Base-by-base conservation (phyloP, 1,284 basidiomycete species). In the Tremellales sp. region DNA sequence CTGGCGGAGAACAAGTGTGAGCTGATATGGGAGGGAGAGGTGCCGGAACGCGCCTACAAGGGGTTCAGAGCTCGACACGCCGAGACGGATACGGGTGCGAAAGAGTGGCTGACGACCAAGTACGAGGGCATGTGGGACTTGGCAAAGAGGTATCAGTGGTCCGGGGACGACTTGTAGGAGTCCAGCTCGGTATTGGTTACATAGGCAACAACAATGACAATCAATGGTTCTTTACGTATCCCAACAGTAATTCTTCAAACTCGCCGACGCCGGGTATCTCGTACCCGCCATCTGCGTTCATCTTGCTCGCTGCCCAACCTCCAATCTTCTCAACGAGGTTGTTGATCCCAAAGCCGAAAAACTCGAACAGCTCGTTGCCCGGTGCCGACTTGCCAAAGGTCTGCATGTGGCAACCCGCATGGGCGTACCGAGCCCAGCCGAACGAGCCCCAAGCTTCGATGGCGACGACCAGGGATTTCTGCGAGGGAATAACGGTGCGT, bases 61-160 rank as follows among this genome's bases (percentile, higher is more conserved):
- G 78, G 77, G 42, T 93, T 95, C 74, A 86, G 85, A 63, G 83
- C 86, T 28, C 85, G 84, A 72, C 85, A 82, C 50, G 91, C 86
- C 56, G 89, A 90, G 39, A 87, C 85, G 5, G 94, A 98, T 70
- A 73, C 78, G 19, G 77, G 82, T 38, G 94, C 89, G 6, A 88
- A 88, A 72, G 90, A 95, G 60, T 77, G 81, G 42, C 76, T 97
- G 29, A 92, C 91, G 0, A 76, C 80, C 49, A 88, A 84, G 75
- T 72, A 90, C 71, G 83, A 84, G 33, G 86, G 88, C 0, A 88
- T 91, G 66, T 97, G 93, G 93, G 94, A 97, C 70, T 80, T 89
- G 67, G 85, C 91, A 27, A 95, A 92, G 81, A 85, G 70, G 51
- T 72, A 66, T 67, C 63, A 68, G 14, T 71, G 68, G 63, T 54